Conservation (phyloP, 495 filamentous ascomycete genomes). For the Pyrenula aspistea region DNA sequence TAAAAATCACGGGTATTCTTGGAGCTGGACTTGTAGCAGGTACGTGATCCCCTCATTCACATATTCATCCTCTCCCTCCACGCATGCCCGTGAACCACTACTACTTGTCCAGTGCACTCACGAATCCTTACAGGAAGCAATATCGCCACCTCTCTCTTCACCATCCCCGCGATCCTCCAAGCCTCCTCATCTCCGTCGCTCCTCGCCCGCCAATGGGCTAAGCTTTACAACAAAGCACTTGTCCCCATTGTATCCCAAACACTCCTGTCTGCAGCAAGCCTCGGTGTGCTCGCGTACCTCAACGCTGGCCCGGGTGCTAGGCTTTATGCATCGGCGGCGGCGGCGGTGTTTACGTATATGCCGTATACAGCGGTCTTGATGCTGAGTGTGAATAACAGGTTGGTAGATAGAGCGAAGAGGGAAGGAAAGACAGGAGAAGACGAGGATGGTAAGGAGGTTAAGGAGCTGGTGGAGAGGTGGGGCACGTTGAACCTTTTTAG, state of each 20-base stretch:
- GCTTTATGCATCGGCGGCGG: not conserved
- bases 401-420: not conserved
- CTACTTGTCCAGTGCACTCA: too few relatives aligned
- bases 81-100: too few relatives aligned
- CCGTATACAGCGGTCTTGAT: not conserved
- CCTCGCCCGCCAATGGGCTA: not conserved
- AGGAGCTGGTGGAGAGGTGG: conserved; percentile 1
- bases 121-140: not conserved
- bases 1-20: not conserved
- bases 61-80: not conserved
- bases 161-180: not conserved
- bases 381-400: not conserved
- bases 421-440: not conserved
- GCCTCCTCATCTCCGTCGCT: not conserved
- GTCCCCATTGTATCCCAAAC: not conserved
- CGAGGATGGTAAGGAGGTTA: not conserved
- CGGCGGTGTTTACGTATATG: not conserved
- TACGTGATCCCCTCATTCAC: not conserved
- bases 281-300: not conserved
- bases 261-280: not conserved
- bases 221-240: not conserved
- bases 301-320: not conserved
- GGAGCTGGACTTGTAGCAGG: not conserved
- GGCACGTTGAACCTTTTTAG: conserved; percentile 1
- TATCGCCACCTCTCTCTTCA: not conserved